phyloP scores from a whole-genome alignment of 768 basidiomycete species.

The Scleroderma citrinum region DNA sequence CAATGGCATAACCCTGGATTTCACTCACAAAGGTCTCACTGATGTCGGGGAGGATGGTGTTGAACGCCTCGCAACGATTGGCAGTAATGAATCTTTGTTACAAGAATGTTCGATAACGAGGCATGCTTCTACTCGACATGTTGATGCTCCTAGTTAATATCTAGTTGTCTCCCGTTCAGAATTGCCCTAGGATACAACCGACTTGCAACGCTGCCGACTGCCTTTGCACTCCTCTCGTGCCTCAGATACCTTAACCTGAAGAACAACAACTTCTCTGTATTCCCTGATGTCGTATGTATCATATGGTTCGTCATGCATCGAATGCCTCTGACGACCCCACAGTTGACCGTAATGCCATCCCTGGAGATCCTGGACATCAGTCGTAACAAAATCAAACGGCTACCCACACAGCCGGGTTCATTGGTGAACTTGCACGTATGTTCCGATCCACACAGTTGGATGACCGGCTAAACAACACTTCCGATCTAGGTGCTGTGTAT shows the following conservation, averaged over 20 bases:
- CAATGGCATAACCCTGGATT: slow-evolving; percentile 75
- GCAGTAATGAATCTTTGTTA: slow-evolving; percentile 40
- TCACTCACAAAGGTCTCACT: slow-evolving; percentile 72
- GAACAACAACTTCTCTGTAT: slow-evolving; percentile 72
- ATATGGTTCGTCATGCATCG: slow-evolving; percentile 2
- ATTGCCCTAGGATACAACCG: slow-evolving; percentile 85
- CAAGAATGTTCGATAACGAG: slow-evolving; percentile 54
- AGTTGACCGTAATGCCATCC: slow-evolving; percentile 81
- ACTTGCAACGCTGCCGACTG: slow-evolving; percentile 67
- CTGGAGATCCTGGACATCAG: slow-evolving; percentile 94
- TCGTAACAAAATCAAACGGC: slow-evolving; percentile 77
- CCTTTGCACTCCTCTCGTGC: slow-evolving; percentile 65
- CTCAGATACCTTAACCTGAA: slow-evolving; percentile 85
- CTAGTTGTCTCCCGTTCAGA: slow-evolving; percentile 41
- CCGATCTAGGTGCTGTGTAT: slow-evolving; percentile 71
- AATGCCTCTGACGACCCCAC: slow-evolving; percentile 8
- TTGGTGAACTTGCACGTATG: slow-evolving; percentile 70
- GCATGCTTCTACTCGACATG: slow-evolving; percentile 32
- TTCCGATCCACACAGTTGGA: slow-evolving; percentile 1
- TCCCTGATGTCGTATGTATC: slow-evolving; percentile 79
- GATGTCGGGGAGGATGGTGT: slow-evolving; percentile 74
- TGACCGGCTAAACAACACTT: slow-evolving; percentile 1
- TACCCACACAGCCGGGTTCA: slow-evolving; percentile 77
- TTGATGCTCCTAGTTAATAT: slow-evolving; percentile 6
- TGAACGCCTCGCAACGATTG: slow-evolving; percentile 63